Evolutionary conservation across 2,329 filamentous ascomycete species (phyloP).

Genomic region (Fusarium xyrophilum): DNA sequence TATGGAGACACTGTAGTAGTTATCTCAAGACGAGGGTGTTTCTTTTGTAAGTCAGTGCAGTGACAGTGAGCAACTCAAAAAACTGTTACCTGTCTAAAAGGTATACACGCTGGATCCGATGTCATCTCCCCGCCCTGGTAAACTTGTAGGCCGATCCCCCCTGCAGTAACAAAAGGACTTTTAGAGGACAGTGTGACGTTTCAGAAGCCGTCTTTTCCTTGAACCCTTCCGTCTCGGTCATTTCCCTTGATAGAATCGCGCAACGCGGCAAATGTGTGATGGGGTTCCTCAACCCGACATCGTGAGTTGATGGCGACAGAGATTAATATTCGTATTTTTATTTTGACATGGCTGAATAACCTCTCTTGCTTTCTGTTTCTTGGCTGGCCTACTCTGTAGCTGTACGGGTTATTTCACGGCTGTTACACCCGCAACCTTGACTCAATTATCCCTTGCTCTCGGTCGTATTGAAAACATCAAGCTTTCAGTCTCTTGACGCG

Average conservation of each 20-base stretch:
- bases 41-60: constrained; percentile 3
- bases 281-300: background rate
- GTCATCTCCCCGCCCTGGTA: constrained; percentile 7
- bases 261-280: background rate
- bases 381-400: too few species aligned
- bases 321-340: background rate
- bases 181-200: constrained; percentile 18
- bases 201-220: background rate
- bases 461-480: background rate
- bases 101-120: constrained; percentile 5
- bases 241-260: background rate
- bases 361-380: background rate
- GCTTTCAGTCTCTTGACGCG: background rate
- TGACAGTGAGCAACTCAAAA: background rate
- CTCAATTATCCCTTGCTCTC: background rate
- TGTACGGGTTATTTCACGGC: background rate
- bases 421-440: constrained; percentile 14
- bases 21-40: background rate
- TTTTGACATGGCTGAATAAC: background rate
- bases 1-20: background rate
- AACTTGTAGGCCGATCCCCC: constrained; percentile 20
- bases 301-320: background rate
- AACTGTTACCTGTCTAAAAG: background rate
- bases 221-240: background rate
- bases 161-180: constrained; percentile 16